phyloP scores from a whole-genome alignment of 192 early-diverging fungal genomes.

The Phycomyces nitens region DNA sequence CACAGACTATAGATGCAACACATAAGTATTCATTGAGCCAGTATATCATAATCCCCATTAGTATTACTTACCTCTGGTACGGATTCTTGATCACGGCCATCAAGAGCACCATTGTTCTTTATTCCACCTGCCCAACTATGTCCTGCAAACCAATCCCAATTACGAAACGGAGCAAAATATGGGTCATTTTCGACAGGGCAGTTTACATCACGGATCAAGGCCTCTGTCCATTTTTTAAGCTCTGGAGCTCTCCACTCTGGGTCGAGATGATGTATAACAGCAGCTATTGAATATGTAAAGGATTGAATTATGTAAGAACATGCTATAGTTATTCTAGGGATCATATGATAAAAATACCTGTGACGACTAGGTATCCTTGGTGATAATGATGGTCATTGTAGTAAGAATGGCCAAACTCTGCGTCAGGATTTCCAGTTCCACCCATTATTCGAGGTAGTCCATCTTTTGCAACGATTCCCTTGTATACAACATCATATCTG shows the following conservation, averaged over 20 bases:
- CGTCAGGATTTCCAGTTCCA: slow-evolving; percentile 28
- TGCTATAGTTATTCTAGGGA: too few relatives aligned
- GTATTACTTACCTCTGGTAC: slow-evolving; percentile 38
- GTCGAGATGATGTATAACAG: slow-evolving; percentile 34
- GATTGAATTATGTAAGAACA: too few relatives aligned
- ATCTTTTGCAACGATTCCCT: slow-evolving; percentile 28
- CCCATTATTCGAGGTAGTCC: slow-evolving; percentile 27
- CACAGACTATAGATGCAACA: slow-evolving; percentile 17
- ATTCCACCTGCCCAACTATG: slow-evolving; percentile 65
- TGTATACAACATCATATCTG: slow-evolving; percentile 28
- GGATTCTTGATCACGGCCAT: slow-evolving; percentile 39
- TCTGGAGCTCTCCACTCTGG: slow-evolving; percentile 26
- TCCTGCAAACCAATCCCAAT: slow-evolving; percentile 59
- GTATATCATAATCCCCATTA: too few relatives aligned
- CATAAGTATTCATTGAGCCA: background rate
- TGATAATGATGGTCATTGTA: slow-evolving; percentile 45
- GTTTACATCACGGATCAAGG: slow-evolving; percentile 46
- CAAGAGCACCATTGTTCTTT: slow-evolving; percentile 32
- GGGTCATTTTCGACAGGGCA: slow-evolving; percentile 41
- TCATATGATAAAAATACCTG: too few relatives aligned
- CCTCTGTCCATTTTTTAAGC: slow-evolving; percentile 29
- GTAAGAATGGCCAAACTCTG: slow-evolving; percentile 36
- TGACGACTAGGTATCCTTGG: slow-evolving; percentile 33
- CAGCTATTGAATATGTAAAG: slow-evolving; percentile 19
- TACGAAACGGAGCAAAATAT: slow-evolving; percentile 51